A percentile compares a stretch with the other conserved stretches of the same genome.
These are phyloP conservation scores for Rostrohypoxylon terebratum DNA, from an alignment of 495 filamentous ascomycete genomes.

Conservation along the genomic window DNA sequence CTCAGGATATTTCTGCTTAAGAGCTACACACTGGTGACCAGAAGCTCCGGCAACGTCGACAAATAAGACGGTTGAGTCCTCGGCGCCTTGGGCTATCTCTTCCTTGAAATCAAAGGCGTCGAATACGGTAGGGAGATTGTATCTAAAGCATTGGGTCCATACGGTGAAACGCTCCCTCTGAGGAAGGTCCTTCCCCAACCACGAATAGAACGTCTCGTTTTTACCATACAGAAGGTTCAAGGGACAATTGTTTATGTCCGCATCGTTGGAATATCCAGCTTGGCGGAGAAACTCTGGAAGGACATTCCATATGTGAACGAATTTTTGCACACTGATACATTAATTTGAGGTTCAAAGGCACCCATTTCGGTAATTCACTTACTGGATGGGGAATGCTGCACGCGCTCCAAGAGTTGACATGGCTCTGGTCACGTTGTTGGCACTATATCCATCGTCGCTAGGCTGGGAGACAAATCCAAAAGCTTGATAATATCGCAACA, in stretches of 20 bases:
- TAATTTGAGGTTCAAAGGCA: not conserved
- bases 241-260: constrained; percentile 9
- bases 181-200: constrained; percentile 46
- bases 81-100: constrained; percentile 26
- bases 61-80: constrained; percentile 42
- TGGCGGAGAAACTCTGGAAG: constrained; percentile 48
- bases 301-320: constrained; percentile 47
- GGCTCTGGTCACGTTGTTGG: constrained; percentile 52
- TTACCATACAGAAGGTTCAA: constrained; percentile 41
- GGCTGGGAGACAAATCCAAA: constrained; percentile 53
- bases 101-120: constrained; percentile 30
- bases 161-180: constrained; percentile 33
- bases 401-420: constrained; percentile 49
- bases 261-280: constrained; percentile 23
- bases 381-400: constrained; percentile 48
- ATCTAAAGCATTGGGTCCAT: constrained; percentile 33
- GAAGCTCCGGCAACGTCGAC: constrained; percentile 57
- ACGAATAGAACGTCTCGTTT: constrained; percentile 36
- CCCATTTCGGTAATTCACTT: not conserved
- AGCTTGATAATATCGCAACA: constrained; percentile 60
- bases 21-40: constrained; percentile 49
- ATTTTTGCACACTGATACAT: constrained; percentile 50
- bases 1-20: constrained; percentile 55
- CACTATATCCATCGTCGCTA: constrained; percentile 49
- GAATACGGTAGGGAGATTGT: constrained; percentile 32